A percentile compares a stretch with the other conserved stretches of the same genome.
These are phyloP conservation scores for Cryphonectria nitschkei DNA, from an alignment of 2,329 filamentous ascomycete genomes.

Conservation along the genomic window DNA sequence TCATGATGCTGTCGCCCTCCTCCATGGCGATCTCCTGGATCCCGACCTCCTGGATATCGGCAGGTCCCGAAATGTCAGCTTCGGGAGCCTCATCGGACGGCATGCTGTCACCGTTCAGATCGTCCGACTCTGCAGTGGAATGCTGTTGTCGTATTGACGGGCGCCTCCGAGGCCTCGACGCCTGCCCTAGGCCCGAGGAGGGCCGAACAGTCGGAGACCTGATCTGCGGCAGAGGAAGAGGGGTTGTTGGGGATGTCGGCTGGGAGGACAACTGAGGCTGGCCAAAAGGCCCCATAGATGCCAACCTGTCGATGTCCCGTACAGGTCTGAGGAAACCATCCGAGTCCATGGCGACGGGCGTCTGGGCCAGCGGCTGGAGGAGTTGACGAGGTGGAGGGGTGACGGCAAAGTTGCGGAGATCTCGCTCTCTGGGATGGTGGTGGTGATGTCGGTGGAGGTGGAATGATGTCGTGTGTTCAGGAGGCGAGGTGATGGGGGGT, in stretches of 20 bases:
- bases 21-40: slow-evolving; percentile 83
- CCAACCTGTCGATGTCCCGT: slow-evolving; percentile 79
- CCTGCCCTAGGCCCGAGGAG: slow-evolving; percentile 55
- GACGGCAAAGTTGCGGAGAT: slow-evolving; percentile 51
- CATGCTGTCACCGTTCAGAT: slow-evolving; percentile 81
- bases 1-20: slow-evolving; percentile 78
- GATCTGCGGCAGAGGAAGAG: slow-evolving; percentile 69
- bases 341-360: slow-evolving; percentile 68
- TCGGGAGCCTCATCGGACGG: slow-evolving; percentile 78
- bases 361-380: slow-evolving; percentile 69
- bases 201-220: slow-evolving; percentile 59
- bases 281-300: slow-evolving; percentile 76
- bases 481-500: slow-evolving; percentile 70
- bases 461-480: slow-evolving; percentile 67
- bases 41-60: slow-evolving; percentile 80
- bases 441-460: slow-evolving; percentile 50
- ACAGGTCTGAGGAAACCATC: slow-evolving; percentile 81
- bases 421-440: slow-evolving; percentile 52
- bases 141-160: slow-evolving; percentile 89
- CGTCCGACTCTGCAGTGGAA: slow-evolving; percentile 88
- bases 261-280: slow-evolving; percentile 78
- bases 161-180: slow-evolving; percentile 65
- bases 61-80: slow-evolving; percentile 77
- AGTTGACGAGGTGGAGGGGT: slow-evolving; percentile 54
- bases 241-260: slow-evolving; percentile 88